Evolutionary conservation across 352 stramenopile genomes (phyloP), one percentile per base, ranked within the genome.

Genomic region (Phytopythium sindhum): DNA sequence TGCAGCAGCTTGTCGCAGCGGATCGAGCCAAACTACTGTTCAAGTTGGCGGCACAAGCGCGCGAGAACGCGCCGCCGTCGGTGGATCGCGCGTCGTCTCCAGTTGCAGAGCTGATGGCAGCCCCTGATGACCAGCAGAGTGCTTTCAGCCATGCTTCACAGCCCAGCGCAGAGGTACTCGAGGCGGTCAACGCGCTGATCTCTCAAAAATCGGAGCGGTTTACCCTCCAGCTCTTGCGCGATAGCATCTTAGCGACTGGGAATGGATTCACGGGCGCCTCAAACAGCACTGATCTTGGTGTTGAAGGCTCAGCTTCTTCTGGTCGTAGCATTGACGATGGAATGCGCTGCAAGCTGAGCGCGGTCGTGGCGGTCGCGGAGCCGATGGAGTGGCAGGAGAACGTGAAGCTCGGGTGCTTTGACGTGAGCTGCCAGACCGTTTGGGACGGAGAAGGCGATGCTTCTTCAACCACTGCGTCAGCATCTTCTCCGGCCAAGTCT

Each of bases 331-430:
- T 77, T n/a, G 61, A 62, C 21, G n/a, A 48, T 45, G 60, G 59
- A 50, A 15, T 81, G 1, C 70, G 71, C 21, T 69, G 79, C 45
- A 88, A 80, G 48, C 45, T 89, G 14, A 89, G 75, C 24, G 82
- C 82, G 12, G 75, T 91, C 0, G 61, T 73, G 28, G 80, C 82
- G 39, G 73, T 89, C 19, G 64, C 78, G 0, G 75, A 89, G 53
- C 77, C 82, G 24, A 91, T 89, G 62, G 73, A 87, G 50, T 88
- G 80, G 78, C 78, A 91, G 23, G 71, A 87, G 44, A 76, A 65
- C 53, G 78, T 89, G 29, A 81, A 77, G 64, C 47, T 88, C 8
- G 77, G 70, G 5, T 73, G 61, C 28, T 47, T 89, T 0, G 71
- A 87, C 28, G 70, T 86, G 53, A 68, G 66, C 0, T 88, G 77